These are phyloP conservation scores for Corinectria fuckeliana DNA, from an alignment of 2,329 filamentous ascomycete genomes.

Conservation along the genomic window DNA sequence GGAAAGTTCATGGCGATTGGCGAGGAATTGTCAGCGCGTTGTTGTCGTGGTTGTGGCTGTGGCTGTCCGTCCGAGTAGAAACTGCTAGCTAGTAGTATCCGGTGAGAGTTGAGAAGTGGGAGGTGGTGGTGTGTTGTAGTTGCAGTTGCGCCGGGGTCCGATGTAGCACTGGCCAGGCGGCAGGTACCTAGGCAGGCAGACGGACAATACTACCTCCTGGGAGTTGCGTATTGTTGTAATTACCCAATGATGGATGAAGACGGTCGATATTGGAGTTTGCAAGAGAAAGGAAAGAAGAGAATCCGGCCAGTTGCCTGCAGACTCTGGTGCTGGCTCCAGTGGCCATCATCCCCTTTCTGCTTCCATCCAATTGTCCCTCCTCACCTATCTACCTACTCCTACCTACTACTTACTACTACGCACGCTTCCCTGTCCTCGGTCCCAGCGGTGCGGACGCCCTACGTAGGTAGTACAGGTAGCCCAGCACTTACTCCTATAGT, in stretches of 20 bases:
- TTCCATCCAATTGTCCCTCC: too few species aligned
- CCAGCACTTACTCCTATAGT: not conserved
- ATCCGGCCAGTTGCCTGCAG: too few species aligned
- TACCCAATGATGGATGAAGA: too few species aligned
- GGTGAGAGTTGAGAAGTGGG: not conserved
- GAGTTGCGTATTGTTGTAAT: too few species aligned
- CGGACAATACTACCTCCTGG: too few species aligned
- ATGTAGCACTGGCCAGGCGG: slow-evolving; percentile 7
- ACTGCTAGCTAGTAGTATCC: not conserved
- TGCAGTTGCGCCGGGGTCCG: slow-evolving; percentile 7
- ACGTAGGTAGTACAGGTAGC: not conserved
- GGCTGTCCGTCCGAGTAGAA: not conserved
- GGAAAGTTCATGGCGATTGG: slow-evolving; percentile 19
- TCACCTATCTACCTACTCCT: too few species aligned
- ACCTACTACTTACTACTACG: too few species aligned
- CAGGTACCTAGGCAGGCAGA: slow-evolving; percentile 1
- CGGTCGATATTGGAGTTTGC: too few species aligned
- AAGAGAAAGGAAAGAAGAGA: too few species aligned
- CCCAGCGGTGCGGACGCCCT: not conserved
- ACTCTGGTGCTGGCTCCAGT: too few species aligned
- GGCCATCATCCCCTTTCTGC: too few species aligned
- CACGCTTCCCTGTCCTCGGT: too few species aligned
- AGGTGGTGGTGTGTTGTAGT: slow-evolving; percentile 12
- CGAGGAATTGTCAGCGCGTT: not conserved
- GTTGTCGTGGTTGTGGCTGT: not conserved